These are phyloP conservation scores for Cubamyces sp. DNA, from an alignment of 768 basidiomycete species.

Conservation along the genomic window DNA sequence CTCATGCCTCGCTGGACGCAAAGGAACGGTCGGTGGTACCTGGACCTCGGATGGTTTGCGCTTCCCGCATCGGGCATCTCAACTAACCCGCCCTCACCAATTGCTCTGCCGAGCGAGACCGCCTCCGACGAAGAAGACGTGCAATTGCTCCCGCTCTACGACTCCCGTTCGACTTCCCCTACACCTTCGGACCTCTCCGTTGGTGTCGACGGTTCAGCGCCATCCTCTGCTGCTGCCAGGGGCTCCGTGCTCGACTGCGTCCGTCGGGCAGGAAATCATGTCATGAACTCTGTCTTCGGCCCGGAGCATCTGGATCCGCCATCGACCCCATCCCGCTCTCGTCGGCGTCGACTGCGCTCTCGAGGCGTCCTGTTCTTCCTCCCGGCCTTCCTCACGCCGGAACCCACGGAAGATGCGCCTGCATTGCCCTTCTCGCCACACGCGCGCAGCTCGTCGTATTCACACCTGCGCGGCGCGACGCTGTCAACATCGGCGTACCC, in stretches of 20 bases:
- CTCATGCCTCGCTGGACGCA: slow-evolving; percentile 75
- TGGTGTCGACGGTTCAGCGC: slow-evolving; percentile 46
- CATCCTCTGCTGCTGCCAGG: slow-evolving; percentile 42
- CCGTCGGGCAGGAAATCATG: slow-evolving; percentile 59
- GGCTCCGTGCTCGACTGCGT: slow-evolving; percentile 55
- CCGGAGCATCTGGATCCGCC: slow-evolving; percentile 42
- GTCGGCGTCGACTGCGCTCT: slow-evolving; percentile 46
- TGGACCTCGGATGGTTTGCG: slow-evolving; percentile 66
- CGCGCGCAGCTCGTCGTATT: slow-evolving; percentile 33
- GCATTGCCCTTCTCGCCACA: slow-evolving; percentile 21
- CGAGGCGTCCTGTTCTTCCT: slow-evolving; percentile 80
- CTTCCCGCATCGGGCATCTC: slow-evolving; percentile 45
- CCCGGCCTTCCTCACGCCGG: slow-evolving; percentile 73
- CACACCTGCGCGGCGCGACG: slow-evolving; percentile 19
- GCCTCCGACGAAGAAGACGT: slow-evolving; percentile 51
- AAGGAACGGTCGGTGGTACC: slow-evolving; percentile 72
- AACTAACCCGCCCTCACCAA: slow-evolving; percentile 49
- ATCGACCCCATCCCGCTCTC: slow-evolving; percentile 52
- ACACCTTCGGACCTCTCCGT: slow-evolving; percentile 52
- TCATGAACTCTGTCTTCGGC: slow-evolving; percentile 52
- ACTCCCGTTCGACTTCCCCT: slow-evolving; percentile 63
- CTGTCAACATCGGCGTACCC: slow-evolving; percentile 28
- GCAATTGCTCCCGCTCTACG: slow-evolving; percentile 65
- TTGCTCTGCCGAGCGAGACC: slow-evolving; percentile 45
- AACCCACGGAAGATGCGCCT: slow-evolving; percentile 36